phyloP scores from a whole-genome alignment of 2,329 filamentous ascomycete genomes.

The Plectosphaerella plurivora region DNA sequence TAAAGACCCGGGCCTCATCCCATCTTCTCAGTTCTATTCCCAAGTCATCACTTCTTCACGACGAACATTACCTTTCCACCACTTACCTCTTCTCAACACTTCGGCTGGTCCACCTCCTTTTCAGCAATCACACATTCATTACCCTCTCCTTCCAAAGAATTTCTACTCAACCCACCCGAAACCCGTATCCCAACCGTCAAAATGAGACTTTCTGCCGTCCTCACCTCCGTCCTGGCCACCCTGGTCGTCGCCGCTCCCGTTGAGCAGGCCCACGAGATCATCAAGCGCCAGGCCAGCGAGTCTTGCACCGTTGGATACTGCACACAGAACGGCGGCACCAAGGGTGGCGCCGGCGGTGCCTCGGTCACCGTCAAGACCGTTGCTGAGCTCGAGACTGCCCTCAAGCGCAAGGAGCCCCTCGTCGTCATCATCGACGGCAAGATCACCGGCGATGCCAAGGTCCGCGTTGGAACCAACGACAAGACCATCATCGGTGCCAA shows the following conservation, averaged over 20 bases:
- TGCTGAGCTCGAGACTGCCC: conserved; percentile 19
- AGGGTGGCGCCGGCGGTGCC: conserved; percentile 19
- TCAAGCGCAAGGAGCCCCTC: conserved; percentile 17
- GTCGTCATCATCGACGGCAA: conserved; percentile 23
- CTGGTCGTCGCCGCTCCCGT: conserved; percentile 9
- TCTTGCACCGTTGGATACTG: conserved; percentile 23
- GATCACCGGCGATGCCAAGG: conserved; percentile 17
- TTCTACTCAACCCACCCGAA: too few relatives aligned
- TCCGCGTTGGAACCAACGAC: conserved; percentile 28
- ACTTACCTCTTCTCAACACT: not conserved
- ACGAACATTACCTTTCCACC: not conserved
- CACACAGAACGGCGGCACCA: conserved; percentile 25
- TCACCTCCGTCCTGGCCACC: conserved; percentile 7
- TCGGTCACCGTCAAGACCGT: conserved; percentile 22
- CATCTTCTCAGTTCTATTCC: not conserved
- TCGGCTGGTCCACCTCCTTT: conserved; percentile 3
- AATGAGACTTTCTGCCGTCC: conserved; percentile 11
- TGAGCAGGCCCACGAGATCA: conserved; percentile 9
- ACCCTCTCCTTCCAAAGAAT: not conserved
- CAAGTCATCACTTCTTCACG: not conserved
- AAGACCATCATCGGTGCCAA: conserved; percentile 34
- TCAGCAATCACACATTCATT: not conserved
- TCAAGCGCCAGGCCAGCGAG: conserved; percentile 9
- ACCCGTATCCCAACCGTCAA: not conserved
- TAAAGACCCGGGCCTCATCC: not conserved